Evolutionary conservation across 495 filamentous ascomycete species (phyloP), one percentile per base, ranked within the genome.

Genomic region (Penicillium ochrochloron): DNA sequence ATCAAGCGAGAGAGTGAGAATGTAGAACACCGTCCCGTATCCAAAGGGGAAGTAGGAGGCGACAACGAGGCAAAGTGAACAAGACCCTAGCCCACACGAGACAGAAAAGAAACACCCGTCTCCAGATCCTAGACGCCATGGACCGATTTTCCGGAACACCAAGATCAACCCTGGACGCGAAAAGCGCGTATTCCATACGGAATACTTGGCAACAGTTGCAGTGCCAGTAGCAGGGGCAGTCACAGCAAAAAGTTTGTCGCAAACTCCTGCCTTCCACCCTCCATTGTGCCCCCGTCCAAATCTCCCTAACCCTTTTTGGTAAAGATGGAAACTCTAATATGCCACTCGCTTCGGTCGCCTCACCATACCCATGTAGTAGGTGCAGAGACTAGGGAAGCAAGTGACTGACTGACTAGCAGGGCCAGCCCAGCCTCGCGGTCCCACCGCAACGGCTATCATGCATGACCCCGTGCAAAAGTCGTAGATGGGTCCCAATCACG

Each of bases 401-500:
- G 21, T 48, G 5, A 33, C 31, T 37, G 44, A 33, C 31, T 37
- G 44, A 12, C 21, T 21, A 25, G 21, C 9, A 23, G 8, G 14
- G 51, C 51, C 51, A 31, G 14, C 15, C 51, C 51, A 31, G 14
- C 15, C 51, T 54, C 25, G 6, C 31, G 25, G 31, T 34, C 51
- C 51, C 25, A 54, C 41, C 17, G 34, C 41, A 62, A 62, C 54
- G 60, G 33, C 41, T 66, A 68, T 58, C 63, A 59, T 56, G 52
- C 64, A 58, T 66, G 50, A 23, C 66, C 70, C 21, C 44, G 70
- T 9, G 80, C 80, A 74, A 77, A 83, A 0, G 76, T 78, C 17
- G 74, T 29, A 31, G 73, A 61, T 0, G 76, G 78, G 61, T 82
- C 78, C 80, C 80, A 83, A 2, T 75, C 75, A 27, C 70, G 75